phyloP scores from a whole-genome alignment of 2,329 filamentous ascomycete species.

The Myotisia sp. region DNA sequence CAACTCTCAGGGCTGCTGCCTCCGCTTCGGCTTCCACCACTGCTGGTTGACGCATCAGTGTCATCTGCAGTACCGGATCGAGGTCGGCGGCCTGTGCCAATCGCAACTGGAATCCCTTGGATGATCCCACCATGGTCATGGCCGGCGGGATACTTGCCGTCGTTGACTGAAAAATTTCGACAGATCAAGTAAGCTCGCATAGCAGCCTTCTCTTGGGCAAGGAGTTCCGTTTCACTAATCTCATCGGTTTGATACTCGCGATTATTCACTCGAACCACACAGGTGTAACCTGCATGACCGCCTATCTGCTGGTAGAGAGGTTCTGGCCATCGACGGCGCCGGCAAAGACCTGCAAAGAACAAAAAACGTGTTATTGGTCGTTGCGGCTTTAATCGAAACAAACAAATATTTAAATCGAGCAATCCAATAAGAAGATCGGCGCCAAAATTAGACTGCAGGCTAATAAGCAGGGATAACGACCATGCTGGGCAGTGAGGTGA shows the following conservation, averaged over 20 bases:
- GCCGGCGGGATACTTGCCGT: conserved; percentile 57
- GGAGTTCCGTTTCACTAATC: conserved; percentile 62
- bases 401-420: no score
- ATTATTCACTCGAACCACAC: conserved; percentile 87
- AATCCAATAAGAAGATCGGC: no score
- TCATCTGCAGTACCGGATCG: conserved; percentile 37
- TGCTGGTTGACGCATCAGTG: conserved; percentile 25
- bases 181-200: conserved; percentile 97
- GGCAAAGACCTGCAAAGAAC: conserved; percentile 61
- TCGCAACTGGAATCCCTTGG: conserved; percentile 50
- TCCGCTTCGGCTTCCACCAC: conserved; percentile 38
- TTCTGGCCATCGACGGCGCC: conserved; percentile 84
- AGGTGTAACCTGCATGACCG: conserved; percentile 63
- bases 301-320: conserved; percentile 75
- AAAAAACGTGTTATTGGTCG: conserved; percentile 26
- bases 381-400: conserved; percentile 6
- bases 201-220: conserved; percentile 85
- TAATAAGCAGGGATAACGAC: no score
- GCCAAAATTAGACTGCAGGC: no score
- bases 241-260: conserved; percentile 89
- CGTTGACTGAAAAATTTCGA: conserved; percentile 92
- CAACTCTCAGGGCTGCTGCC: conserved; percentile 39
- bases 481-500: no score
- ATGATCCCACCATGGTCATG: conserved; percentile 41
- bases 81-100: conserved; percentile 44